Conservation (phyloP, 257 asterid species). For the Lantana camara region DNA sequence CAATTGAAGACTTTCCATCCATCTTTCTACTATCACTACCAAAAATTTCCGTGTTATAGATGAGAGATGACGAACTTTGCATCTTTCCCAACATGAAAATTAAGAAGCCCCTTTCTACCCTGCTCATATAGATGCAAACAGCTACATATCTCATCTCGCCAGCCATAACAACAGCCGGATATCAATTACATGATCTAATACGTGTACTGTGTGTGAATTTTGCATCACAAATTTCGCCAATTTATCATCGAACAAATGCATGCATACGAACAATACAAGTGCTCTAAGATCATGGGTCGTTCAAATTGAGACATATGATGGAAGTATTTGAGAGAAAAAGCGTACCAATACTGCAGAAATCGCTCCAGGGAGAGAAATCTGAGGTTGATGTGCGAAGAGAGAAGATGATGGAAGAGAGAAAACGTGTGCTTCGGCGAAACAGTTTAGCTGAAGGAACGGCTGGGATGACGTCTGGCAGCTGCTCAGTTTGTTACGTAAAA, state of each 20-base stretch:
- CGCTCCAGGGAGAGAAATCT: neutral
- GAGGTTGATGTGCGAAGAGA: slow-evolving; percentile 25
- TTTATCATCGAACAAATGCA: slow-evolving; percentile 4
- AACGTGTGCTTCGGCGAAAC: slow-evolving; percentile 24
- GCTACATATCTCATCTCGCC: neutral
- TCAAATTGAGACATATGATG: neutral
- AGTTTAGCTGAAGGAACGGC: slow-evolving; percentile 31
- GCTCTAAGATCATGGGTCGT: neutral
- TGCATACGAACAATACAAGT: neutral
- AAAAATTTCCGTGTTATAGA: neutral
- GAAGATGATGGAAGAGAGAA: neutral
- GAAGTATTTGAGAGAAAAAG: slow-evolving; percentile 19
- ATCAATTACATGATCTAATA: neutral
- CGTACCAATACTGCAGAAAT: slow-evolving; percentile 13
- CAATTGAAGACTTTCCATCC: neutral
- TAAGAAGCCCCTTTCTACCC: neutral
- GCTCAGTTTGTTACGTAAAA: neutral
- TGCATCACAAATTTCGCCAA: neutral
- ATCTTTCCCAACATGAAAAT: neutral
- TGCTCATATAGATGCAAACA: neutral
- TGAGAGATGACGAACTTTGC: neutral
- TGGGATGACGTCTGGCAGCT: slow-evolving; percentile 35
- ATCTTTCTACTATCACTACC: neutral
- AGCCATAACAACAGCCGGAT: neutral
- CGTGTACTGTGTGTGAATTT: neutral